Evolutionary conservation across 805 yeast species (phyloP).

Genomic region (Grigorovia humatica): DNA sequence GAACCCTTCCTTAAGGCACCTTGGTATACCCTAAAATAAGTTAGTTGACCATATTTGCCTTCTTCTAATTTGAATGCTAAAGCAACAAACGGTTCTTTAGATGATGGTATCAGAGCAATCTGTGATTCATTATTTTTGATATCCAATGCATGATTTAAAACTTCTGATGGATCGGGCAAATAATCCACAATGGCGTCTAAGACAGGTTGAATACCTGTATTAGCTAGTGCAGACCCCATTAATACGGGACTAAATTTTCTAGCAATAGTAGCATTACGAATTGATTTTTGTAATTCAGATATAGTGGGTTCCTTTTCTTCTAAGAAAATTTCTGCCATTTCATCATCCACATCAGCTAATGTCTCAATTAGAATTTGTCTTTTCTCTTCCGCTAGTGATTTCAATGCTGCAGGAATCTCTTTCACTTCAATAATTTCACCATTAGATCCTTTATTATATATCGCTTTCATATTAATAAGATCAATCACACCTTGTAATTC

Average conservation of each 20-base stretch:
- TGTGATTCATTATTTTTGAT: constrained; percentile 52
- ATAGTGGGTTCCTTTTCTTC: constrained; percentile 83
- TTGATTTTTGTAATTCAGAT: constrained; percentile 78
- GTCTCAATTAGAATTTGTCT: constrained; percentile 81
- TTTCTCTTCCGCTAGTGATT: constrained; percentile 80
- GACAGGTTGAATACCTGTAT: constrained; percentile 91
- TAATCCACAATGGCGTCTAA: constrained; percentile 93
- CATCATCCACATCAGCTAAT: constrained; percentile 96
- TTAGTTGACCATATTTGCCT: constrained; percentile 95
- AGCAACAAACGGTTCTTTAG: constrained; percentile 77
- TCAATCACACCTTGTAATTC: constrained; percentile 83
- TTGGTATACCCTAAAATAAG: constrained; percentile 94
- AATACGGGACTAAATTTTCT: constrained; percentile 97
- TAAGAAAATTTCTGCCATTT: constrained; percentile 83
- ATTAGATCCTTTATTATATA: constrained; percentile 81
- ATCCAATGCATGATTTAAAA: constrained; percentile 83
- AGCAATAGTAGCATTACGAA: constrained; percentile 90
- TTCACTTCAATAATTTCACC: constrained; percentile 69
- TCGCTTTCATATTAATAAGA: constrained; percentile 75
- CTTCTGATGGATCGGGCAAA: constrained; percentile 91
- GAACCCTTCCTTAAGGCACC: constrained; percentile 88
- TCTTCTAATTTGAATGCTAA: constrained; percentile 98
- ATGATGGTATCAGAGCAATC: constrained; percentile 63
- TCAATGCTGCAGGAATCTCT: constrained; percentile 70
- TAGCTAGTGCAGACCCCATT: constrained; percentile 98